Conservation (phyloP, 495 filamentous ascomycete genomes). For the Baudoinia panamericana region DNA sequence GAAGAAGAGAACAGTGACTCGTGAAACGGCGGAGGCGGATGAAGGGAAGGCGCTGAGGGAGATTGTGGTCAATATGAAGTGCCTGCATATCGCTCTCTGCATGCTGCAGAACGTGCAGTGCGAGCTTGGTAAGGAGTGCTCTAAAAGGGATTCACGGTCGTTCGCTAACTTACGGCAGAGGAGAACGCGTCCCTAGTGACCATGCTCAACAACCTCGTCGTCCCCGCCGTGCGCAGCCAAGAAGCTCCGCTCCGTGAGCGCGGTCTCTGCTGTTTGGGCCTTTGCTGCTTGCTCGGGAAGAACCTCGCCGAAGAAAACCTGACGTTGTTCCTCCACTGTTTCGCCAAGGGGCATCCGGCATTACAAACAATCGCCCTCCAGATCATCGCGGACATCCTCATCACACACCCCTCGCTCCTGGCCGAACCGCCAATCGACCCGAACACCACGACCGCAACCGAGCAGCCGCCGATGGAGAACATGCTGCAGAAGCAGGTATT, state of each 20-base stretch:
- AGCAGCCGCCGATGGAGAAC: slow-evolving; percentile 32
- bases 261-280: slow-evolving; percentile 74
- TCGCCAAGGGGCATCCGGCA: slow-evolving; percentile 77
- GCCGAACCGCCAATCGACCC: slow-evolving; percentile 11
- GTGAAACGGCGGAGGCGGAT: slow-evolving; percentile 37
- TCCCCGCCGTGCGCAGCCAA: slow-evolving; percentile 84
- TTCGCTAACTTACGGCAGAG: slow-evolving; percentile 32
- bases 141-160: neutral
- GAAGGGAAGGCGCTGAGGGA: slow-evolving; percentile 73
- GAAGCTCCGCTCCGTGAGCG: slow-evolving; percentile 86
- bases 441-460: slow-evolving; percentile 5
- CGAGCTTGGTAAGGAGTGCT: slow-evolving; percentile 39
- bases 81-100: slow-evolving; percentile 91
- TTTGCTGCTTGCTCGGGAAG: slow-evolving; percentile 83
- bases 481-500: slow-evolving; percentile 47
- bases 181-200: slow-evolving; percentile 75
- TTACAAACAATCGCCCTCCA: slow-evolving; percentile 82
- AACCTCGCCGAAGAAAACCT: slow-evolving; percentile 87
- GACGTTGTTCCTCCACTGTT: slow-evolving; percentile 89
- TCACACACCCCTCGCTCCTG: slow-evolving; percentile 69
- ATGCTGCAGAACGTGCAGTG: slow-evolving; percentile 88
- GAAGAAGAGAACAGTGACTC: slow-evolving; percentile 25
- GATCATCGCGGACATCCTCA: slow-evolving; percentile 87
- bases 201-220: slow-evolving; percentile 92
- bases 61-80: slow-evolving; percentile 96